Evolutionary conservation across 179 eudicot genomes (phyloP).

Genomic region (Vitellaria paradoxa): DNA sequence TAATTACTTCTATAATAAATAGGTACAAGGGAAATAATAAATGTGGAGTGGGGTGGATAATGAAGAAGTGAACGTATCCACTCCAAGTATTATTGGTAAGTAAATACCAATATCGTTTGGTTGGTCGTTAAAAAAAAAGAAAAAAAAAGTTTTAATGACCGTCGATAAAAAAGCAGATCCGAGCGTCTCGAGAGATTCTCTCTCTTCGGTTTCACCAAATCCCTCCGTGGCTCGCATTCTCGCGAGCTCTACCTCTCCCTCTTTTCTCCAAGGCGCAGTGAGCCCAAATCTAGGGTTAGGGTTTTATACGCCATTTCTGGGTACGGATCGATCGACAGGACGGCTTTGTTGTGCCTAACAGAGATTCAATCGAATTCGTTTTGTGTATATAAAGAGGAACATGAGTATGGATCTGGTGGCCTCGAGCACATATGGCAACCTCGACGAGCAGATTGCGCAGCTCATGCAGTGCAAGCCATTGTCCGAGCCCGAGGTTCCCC

Average conservation of each 20-base stretch:
- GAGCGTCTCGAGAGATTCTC: constrained; percentile 5
- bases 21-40: no score
- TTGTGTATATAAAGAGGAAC: constrained; percentile 4
- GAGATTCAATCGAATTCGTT: neutral
- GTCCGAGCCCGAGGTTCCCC: constrained; percentile 68
- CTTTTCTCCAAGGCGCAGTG: neutral
- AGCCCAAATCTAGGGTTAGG: constrained; percentile 17
- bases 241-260: constrained; percentile 11
- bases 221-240: neutral
- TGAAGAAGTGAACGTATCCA: no score
- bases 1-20: no score
- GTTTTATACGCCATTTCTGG: constrained; percentile 8
- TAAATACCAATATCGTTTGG: no score
- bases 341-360: neutral
- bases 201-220: constrained; percentile 4
- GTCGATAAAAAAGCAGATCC: constrained; percentile 12
- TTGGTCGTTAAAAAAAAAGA: no score
- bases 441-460: constrained; percentile 85
- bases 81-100: no score
- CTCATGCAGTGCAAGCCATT: constrained; percentile 97
- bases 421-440: constrained; percentile 54
- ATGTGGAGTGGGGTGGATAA: no score
- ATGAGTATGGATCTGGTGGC: constrained; percentile 74
- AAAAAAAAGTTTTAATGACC: neutral
- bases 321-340: neutral